Conservation (phyloP, 768 basidiomycete species). For the Lanmaoa pseudosensibilis region DNA sequence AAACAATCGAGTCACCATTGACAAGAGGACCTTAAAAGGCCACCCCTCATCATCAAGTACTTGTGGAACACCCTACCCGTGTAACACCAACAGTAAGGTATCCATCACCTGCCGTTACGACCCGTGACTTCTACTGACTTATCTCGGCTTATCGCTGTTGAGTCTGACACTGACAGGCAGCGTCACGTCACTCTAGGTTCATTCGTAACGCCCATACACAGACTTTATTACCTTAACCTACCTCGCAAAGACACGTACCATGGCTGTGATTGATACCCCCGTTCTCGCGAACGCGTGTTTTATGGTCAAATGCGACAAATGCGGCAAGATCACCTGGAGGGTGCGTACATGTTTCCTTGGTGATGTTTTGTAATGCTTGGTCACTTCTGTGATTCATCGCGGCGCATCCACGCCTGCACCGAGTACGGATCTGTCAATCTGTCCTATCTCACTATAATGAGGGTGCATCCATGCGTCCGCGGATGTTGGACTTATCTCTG, state of each 20-base stretch:
- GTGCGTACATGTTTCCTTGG: conserved; percentile 43
- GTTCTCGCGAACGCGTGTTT: conserved; percentile 55
- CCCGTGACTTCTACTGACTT: background rate
- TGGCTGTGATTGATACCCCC: conserved; percentile 23
- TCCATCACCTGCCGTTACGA: conserved; percentile 9
- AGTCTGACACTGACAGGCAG: conserved; percentile 11
- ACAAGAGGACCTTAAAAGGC: background rate
- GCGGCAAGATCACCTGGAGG: conserved; percentile 71
- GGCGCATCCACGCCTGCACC: conserved; percentile 16
- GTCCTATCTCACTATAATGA: conserved; percentile 9
- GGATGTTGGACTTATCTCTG: conserved; percentile 18
- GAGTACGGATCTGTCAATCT: conserved; percentile 9
- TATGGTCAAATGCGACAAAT: conserved; percentile 55
- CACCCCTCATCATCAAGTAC: background rate
- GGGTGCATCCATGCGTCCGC: conserved; percentile 13
- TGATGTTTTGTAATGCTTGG: conserved; percentile 18
- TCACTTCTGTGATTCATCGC: conserved; percentile 20
- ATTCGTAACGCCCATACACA: conserved; percentile 12
- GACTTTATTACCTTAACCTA: conserved; percentile 38
- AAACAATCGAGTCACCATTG: background rate
- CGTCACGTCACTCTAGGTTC: conserved; percentile 23
- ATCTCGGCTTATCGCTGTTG: background rate
- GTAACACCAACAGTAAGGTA: conserved; percentile 8
- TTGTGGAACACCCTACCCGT: background rate
- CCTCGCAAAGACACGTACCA: conserved; percentile 22